Evolutionary conservation across 306 rosid species (phyloP), one percentile per base, ranked within the genome.

Genomic region (Lablab purpureus): DNA sequence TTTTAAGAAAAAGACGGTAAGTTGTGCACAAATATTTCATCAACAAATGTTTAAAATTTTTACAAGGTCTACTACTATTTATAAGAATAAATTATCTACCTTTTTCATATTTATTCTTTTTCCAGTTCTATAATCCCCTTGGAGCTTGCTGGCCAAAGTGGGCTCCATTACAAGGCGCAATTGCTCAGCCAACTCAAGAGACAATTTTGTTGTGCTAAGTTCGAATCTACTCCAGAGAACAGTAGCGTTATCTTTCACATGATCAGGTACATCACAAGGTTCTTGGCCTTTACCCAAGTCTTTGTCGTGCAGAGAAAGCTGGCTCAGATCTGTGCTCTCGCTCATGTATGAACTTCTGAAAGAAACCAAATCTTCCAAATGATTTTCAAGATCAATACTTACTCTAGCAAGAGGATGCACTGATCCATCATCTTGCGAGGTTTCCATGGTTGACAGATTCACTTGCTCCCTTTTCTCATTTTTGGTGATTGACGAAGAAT

Each of bases 141-240:
- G 97, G 66, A 94, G 97, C 81, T 92, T 92, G 87, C 97, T 92
- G 30, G 97, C 98, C 15, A 89, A 63, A 19, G 94, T 92, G 63
- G 98, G 98, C 81, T 92, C 98, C 89, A 94, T 82, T 71, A 94
- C 90, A 68, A 94, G 95, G 76, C 97, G 97, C 84, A 94, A 75
- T 74, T 94, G 98, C 81, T 94, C 98, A 14, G 98, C 89, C 88
- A 94, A 84, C 82, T 94, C 98, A 81, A 84, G 88, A 63, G 97
- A 90, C 79, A 94, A 81, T 75, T 90, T 87, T 67, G 97, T 92
- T 19, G 98, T 94, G 73, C 71, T 75, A 55, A 86, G 84, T 78
- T 94, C 98, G 59, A 85, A 92, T 79, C 80, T 91, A 83, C 91
- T 85, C 98, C 98, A 94, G 12, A 88, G 75, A 70, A 83, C 80